Evolutionary conservation across 148 eudicot species (phyloP).

Genomic region (Chenopodium album): DNA sequence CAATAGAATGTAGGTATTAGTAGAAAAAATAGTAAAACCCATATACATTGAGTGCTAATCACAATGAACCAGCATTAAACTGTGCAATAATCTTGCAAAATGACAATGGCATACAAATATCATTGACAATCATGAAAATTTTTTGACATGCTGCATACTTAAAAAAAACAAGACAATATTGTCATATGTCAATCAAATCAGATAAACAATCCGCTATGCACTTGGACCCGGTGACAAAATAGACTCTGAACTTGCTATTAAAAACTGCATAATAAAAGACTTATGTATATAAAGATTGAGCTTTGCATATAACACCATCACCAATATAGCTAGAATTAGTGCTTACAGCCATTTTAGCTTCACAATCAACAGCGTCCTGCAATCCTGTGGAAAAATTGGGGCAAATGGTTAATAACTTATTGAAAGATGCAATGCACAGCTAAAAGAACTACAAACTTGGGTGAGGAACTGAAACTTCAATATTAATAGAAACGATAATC

Average conservation of each 20-base stretch:
- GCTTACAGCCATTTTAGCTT: conserved; percentile 33
- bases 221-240: neutral
- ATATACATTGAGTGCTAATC: neutral
- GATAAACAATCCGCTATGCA: neutral
- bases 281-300: neutral
- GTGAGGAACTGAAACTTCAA: neutral
- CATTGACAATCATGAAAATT: neutral
- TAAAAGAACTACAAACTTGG: too few relatives aligned
- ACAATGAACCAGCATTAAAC: neutral
- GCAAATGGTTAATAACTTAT: neutral
- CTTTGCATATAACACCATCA: neutral
- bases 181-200: neutral
- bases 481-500: neutral
- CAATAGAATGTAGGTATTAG: neutral
- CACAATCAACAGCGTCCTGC: neutral
- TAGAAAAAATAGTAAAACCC: neutral
- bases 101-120: neutral
- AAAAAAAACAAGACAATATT: neutral
- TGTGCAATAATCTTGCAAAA: neutral
- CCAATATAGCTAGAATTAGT: neutral
- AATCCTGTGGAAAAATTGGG: neutral
- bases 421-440: neutral
- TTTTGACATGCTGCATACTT: neutral
- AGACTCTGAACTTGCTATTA: neutral
- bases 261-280: neutral